Percentiles rank a stretch among this genome's conserved stretches.
Conservation (phyloP, 2,329 filamentous ascomycete genomes). For the Colletotrichum agaves region DNA sequence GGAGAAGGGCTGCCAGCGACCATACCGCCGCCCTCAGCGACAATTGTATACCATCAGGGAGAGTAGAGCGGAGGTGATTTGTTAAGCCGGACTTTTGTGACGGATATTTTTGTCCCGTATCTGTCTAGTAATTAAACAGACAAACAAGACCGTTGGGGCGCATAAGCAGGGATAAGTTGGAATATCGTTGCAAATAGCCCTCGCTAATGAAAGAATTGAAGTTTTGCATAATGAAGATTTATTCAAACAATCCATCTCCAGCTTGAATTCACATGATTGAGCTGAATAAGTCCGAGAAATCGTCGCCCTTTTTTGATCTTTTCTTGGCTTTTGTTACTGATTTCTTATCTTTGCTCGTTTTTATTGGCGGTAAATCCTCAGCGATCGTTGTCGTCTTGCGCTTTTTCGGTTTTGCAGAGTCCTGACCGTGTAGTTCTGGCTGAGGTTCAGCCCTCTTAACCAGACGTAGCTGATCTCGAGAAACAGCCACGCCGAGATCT, state of each 20-base stretch:
- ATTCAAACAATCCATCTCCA: too few relatives aligned
- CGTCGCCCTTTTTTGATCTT: constrained; percentile 64
- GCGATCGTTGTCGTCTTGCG: neutral
- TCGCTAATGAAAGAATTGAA: constrained; percentile 36
- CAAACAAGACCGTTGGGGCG: constrained; percentile 33
- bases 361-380: neutral
- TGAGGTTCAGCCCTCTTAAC: neutral
- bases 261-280: constrained; percentile 57
- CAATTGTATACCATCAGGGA: constrained; percentile 19
- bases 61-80: constrained; percentile 9
- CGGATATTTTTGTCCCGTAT: constrained; percentile 13
- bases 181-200: constrained; percentile 34
- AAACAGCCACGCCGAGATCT: constrained; percentile 46
- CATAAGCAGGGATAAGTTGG: constrained; percentile 30
- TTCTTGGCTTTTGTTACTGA: constrained; percentile 45
- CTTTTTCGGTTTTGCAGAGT: constrained; percentile 5
- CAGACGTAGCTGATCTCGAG: constrained; percentile 40
- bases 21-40: too few relatives aligned
- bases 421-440: neutral
- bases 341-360: constrained; percentile 44
- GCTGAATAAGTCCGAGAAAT: constrained; percentile 79
- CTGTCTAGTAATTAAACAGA: constrained; percentile 29
- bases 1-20: too few relatives aligned
- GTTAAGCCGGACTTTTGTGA: constrained; percentile 8
- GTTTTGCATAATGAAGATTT: neutral